phyloP scores from a whole-genome alignment of 306 rosid genomes.

The Glycyrrhiza uralensis region DNA sequence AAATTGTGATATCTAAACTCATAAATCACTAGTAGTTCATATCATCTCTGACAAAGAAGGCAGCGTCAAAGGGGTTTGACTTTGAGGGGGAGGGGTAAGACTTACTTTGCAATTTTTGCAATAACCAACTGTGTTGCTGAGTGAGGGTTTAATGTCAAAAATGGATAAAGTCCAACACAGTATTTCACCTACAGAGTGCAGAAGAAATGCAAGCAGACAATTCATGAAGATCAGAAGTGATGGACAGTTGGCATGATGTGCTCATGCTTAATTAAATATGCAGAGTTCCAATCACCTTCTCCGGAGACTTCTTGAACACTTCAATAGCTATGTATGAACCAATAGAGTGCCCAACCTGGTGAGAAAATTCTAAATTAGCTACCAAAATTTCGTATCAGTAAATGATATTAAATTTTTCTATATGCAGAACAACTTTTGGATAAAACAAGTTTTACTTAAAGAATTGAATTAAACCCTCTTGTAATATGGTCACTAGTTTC shows the following conservation, averaged over 20 bases:
- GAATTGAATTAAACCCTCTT: constrained; percentile 9
- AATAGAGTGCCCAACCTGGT: constrained; percentile 88
- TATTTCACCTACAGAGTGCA: constrained; percentile 58
- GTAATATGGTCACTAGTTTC: background rate
- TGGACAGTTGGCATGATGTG: constrained; percentile 15
- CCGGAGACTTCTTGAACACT: constrained; percentile 48
- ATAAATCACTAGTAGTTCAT: background rate
- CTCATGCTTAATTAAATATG: background rate
- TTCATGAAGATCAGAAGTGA: constrained; percentile 22
- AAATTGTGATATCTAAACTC: constrained; percentile 9
- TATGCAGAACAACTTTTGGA: constrained; percentile 1
- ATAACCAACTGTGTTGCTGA: constrained; percentile 52
- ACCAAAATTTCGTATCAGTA: constrained; percentile 20
- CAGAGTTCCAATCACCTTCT: constrained; percentile 52
- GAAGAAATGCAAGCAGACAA: constrained; percentile 26
- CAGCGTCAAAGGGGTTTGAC: background rate
- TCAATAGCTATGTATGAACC: constrained; percentile 75
- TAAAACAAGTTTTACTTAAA: constrained; percentile 16
- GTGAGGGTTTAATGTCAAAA: constrained; percentile 59
- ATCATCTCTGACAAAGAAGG: constrained; percentile 9
- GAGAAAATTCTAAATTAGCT: constrained; percentile 28
- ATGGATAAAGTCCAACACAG: constrained; percentile 80
- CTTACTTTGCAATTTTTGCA: constrained; percentile 52
- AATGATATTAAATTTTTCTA: background rate
- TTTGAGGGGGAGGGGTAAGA: background rate